phyloP scores from a whole-genome alignment of 768 basidiomycete genomes.

The Multifurca ochricompacta region DNA sequence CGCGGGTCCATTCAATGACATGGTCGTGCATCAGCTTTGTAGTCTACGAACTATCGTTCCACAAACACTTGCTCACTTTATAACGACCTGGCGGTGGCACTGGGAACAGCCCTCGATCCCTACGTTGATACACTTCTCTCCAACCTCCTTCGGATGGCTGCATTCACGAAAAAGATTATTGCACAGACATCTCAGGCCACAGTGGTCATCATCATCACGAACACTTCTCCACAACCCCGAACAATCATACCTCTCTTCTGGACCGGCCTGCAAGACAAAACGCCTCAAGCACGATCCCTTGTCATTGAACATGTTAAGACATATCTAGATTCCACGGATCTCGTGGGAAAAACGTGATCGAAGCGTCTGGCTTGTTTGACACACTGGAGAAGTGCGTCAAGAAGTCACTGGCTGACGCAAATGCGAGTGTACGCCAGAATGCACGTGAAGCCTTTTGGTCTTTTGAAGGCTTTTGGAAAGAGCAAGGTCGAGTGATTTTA shows the following conservation, averaged over 20 bases:
- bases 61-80: constrained; percentile 73
- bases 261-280: constrained; percentile 72
- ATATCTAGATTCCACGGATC: constrained; percentile 69
- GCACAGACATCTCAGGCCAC: constrained; percentile 78
- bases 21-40: constrained; percentile 45
- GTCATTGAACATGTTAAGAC: constrained; percentile 63
- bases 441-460: constrained; percentile 74
- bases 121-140: constrained; percentile 69
- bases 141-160: constrained; percentile 79
- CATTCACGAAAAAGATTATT: constrained; percentile 87
- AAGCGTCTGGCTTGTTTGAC: constrained; percentile 60
- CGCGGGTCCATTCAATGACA: constrained; percentile 3
- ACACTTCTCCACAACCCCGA: constrained; percentile 66
- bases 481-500: constrained; percentile 54
- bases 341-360: constrained; percentile 57
- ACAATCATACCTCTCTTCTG: constrained; percentile 61
- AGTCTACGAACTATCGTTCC: constrained; percentile 91
- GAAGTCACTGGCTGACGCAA: constrained; percentile 69
- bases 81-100: constrained; percentile 56
- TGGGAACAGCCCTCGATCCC: constrained; percentile 67
- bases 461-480: constrained; percentile 69
- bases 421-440: constrained; percentile 67
- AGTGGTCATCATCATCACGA: constrained; percentile 56
- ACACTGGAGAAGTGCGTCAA: constrained; percentile 65
- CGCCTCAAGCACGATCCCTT: constrained; percentile 60